These are phyloP conservation scores for Tolypocladium paradoxum DNA, from an alignment of 2,329 filamentous ascomycete species.

Conservation along the genomic window DNA sequence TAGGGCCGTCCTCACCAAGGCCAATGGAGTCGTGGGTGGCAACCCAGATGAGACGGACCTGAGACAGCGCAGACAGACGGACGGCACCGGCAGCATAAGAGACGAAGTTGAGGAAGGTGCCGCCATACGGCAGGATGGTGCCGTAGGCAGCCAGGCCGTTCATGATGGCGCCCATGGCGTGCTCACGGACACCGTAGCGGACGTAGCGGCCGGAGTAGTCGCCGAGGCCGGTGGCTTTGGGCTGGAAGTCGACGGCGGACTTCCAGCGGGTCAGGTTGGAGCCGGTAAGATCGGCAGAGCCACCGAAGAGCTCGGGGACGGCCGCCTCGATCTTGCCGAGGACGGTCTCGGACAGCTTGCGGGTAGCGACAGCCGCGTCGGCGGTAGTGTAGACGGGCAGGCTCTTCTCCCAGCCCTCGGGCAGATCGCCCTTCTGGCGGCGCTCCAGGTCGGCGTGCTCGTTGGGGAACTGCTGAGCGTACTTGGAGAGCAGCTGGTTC, in stretches of 20 bases:
- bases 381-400: conserved; percentile 83
- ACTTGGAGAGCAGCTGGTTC: conserved; percentile 88
- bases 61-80: conserved; percentile 85
- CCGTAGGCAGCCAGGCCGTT: conserved; percentile 95
- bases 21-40: conserved; percentile 99
- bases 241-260: conserved; percentile 94
- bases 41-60: conserved; percentile 85
- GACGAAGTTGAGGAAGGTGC: conserved; percentile 99
- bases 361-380: conserved; percentile 77
- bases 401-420: conserved; percentile 91
- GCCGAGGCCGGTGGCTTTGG: conserved; percentile 72
- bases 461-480: conserved; percentile 63
- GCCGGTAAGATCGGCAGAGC: conserved; percentile 93
- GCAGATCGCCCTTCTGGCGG: conserved; percentile 71
- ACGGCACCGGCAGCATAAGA: conserved; percentile 94
- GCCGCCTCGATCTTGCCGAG: conserved; percentile 75
- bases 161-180: conserved; percentile 85
- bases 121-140: conserved; percentile 83
- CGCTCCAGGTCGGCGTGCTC: conserved; percentile 75
- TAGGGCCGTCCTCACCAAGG: conserved; percentile 96
- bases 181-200: conserved; percentile 85
- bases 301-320: conserved; percentile 85
- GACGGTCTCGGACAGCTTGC: conserved; percentile 93
- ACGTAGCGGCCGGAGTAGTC: conserved; percentile 87
- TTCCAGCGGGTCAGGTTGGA: conserved; percentile 99